A percentile compares a stretch with the other conserved stretches of the same genome.
Conservation (phyloP, 2,329 filamentous ascomycete species). For the Neodidymelliopsis sp. region DNA sequence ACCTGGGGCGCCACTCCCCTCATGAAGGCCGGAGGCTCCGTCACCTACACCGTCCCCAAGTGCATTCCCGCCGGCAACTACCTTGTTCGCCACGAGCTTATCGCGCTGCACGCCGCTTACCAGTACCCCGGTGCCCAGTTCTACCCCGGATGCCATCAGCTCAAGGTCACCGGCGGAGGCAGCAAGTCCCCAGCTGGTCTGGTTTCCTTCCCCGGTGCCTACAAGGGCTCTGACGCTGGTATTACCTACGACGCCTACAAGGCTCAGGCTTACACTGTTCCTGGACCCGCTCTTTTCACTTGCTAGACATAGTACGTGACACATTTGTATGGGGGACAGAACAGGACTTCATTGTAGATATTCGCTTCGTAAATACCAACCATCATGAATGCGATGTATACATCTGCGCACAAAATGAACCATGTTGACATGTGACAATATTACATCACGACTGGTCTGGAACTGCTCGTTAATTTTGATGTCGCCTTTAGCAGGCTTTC, state of each 20-base stretch:
- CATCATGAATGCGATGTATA: not conserved
- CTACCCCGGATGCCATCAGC: constrained; percentile 66
- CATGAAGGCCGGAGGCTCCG: constrained; percentile 54
- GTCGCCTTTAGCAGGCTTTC: too few species aligned
- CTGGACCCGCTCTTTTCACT: constrained; percentile 40
- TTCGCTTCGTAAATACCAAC: constrained; percentile 9
- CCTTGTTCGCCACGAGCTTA: constrained; percentile 66
- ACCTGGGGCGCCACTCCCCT: constrained; percentile 58
- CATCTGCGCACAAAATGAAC: too few species aligned
- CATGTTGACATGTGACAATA: too few species aligned
- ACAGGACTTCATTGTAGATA: constrained; percentile 20
- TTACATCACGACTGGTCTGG: too few species aligned
- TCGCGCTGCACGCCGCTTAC: constrained; percentile 60
- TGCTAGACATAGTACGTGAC: constrained; percentile 26
- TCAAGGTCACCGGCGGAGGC: constrained; percentile 61
- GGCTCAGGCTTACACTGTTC: constrained; percentile 37
- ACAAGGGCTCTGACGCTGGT: constrained; percentile 59
- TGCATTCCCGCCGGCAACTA: constrained; percentile 64
- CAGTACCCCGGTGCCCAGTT: constrained; percentile 63
- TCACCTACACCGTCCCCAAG: constrained; percentile 62
- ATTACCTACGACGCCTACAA: constrained; percentile 63
- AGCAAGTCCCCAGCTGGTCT: constrained; percentile 50
- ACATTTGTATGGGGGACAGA: not conserved
- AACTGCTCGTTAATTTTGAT: too few species aligned
- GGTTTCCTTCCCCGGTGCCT: constrained; percentile 64